phyloP scores from a whole-genome alignment of 495 filamentous ascomycete species.

The Xylaria palmicola region DNA sequence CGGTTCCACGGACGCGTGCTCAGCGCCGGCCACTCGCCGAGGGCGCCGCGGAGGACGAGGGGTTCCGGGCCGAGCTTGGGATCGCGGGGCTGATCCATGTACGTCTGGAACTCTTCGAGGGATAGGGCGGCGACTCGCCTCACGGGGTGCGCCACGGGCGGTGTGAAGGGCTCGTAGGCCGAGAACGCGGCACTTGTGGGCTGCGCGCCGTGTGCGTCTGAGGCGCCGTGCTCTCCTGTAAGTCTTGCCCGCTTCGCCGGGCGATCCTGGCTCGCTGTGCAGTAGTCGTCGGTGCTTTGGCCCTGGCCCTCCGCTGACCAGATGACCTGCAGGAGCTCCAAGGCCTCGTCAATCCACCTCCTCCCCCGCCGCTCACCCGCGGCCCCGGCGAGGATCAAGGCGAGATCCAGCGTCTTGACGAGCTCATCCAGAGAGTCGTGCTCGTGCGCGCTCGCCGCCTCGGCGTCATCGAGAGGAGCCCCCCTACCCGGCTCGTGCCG shows the following conservation, averaged over 20 bases:
- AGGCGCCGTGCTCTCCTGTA: not conserved
- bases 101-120: slow-evolving; percentile 63
- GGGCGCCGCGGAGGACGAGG: slow-evolving; percentile 63
- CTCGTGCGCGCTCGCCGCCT: too few relatives aligned
- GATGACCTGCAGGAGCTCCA: slow-evolving; percentile 45
- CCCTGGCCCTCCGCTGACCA: slow-evolving; percentile 12
- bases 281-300: not conserved
- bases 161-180: slow-evolving; percentile 40
- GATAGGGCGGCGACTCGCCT: slow-evolving; percentile 39
- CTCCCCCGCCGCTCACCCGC: slow-evolving; percentile 52
- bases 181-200: slow-evolving; percentile 35
- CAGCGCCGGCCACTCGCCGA: slow-evolving; percentile 79
- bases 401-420: slow-evolving; percentile 71
- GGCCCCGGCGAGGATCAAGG: slow-evolving; percentile 78
- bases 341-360: slow-evolving; percentile 55
- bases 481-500: not conserved
- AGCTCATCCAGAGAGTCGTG: slow-evolving; percentile 33
- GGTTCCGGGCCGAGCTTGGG: slow-evolving; percentile 48
- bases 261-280: not conserved
- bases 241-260: slow-evolving; percentile 28
- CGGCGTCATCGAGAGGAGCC: not conserved
- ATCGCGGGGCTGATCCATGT: slow-evolving; percentile 45
- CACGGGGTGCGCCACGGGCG: slow-evolving; percentile 40
- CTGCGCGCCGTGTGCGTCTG: not conserved
- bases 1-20: slow-evolving; percentile 66